Evolutionary conservation across 805 yeast species (phyloP).

Genomic region (Ogataea pini): DNA sequence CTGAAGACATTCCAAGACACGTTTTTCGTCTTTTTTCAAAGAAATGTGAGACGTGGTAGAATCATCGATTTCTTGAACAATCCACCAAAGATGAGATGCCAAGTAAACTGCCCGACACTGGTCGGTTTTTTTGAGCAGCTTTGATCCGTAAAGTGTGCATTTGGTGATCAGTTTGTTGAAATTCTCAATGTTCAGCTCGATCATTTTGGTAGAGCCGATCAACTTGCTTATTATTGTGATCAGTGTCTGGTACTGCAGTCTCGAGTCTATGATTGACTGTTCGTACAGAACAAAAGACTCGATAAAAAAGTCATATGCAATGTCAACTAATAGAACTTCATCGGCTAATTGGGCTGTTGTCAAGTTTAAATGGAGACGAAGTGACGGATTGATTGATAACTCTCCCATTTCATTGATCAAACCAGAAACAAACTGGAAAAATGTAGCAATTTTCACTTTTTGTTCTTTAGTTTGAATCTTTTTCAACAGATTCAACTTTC

Average conservation of each 20-base stretch:
- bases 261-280: conserved; percentile 51
- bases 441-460: conserved; percentile 25
- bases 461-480: conserved; percentile 26
- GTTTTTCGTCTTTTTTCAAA: conserved; percentile 48
- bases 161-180: conserved; percentile 83
- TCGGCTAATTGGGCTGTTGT: conserved; percentile 78
- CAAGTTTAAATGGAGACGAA: conserved; percentile 52
- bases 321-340: conserved; percentile 66
- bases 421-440: conserved; percentile 75
- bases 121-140: conserved; percentile 85
- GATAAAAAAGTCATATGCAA: conserved; percentile 84
- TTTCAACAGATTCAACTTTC: conserved; percentile 42
- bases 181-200: conserved; percentile 48
- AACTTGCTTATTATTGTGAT: conserved; percentile 48
- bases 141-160: conserved; percentile 84
- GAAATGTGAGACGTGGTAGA: conserved; percentile 27
- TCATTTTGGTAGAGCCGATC: conserved; percentile 43
- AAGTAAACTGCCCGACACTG: conserved; percentile 89
- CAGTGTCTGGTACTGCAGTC: conserved; percentile 50
- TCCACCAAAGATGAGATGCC: conserved; percentile 95
- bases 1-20: conserved; percentile 90
- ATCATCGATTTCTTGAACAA: conserved; percentile 53
- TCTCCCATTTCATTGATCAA: conserved; percentile 66
- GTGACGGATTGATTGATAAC: conserved; percentile 31
- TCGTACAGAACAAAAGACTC: conserved; percentile 88